Conservation (phyloP, 1,284 basidiomycete species). For the Caloboletus firmus region DNA sequence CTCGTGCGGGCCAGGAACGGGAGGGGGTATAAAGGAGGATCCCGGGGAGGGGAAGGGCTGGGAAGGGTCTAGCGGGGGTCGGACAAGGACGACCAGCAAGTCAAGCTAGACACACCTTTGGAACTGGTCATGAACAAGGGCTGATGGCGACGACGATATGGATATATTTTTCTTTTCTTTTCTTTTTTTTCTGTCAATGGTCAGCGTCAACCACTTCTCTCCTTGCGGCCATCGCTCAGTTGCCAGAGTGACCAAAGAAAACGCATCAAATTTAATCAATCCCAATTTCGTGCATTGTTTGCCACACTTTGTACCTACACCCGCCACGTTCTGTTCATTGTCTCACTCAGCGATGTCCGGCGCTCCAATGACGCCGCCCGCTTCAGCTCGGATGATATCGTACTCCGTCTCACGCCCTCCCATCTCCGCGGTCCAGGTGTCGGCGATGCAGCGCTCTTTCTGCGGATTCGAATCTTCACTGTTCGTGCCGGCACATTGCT, state of each 20-base stretch:
- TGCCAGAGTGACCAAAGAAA: conserved; percentile 18
- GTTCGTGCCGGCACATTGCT: neutral
- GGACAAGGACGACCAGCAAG: neutral
- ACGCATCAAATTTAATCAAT: neutral
- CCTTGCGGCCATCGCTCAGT: conserved; percentile 3
- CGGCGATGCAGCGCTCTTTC: conserved; percentile 21
- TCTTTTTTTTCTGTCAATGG: neutral
- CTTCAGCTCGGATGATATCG: conserved; percentile 34
- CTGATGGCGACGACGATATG: neutral
- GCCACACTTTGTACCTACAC: conserved; percentile 19
- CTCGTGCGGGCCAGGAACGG: conserved; percentile 61
- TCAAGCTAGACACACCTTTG: conserved; percentile 2
- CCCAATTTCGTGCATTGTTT: conserved; percentile 14
- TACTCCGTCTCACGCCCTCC: conserved; percentile 18
- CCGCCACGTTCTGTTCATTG: conserved; percentile 17
- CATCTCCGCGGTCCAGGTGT: conserved; percentile 13
- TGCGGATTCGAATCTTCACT: conserved; percentile 14
- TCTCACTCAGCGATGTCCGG: conserved; percentile 21
- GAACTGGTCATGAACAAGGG: neutral
- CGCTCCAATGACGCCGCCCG: conserved; percentile 29
- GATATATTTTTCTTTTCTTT: neutral
- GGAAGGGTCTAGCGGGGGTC: conserved; percentile 37
- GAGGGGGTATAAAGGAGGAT: conserved; percentile 65
- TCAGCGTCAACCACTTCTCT: neutral
- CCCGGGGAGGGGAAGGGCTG: conserved; percentile 69